phyloP scores from a whole-genome alignment of 108 stramenopile species.

The Cyclostephanos tholiformis region DNA sequence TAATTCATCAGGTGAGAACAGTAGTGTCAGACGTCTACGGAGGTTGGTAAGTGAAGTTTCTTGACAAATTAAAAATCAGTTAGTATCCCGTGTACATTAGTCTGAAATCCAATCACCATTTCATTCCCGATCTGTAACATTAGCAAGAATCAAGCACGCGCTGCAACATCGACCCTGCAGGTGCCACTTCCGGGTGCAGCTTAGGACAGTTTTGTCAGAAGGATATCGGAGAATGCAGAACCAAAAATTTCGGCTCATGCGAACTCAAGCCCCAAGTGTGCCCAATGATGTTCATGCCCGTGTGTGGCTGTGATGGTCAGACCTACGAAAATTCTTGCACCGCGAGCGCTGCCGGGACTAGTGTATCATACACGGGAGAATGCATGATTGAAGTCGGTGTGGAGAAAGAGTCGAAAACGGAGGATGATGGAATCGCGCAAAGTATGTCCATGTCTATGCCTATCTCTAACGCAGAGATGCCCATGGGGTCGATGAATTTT shows the following conservation, averaged over 20 bases:
- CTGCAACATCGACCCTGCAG: background rate
- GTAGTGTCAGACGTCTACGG: background rate
- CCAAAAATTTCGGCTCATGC: constrained; percentile 2
- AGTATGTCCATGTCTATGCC: background rate
- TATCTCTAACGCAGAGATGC: background rate
- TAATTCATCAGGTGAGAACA: background rate
- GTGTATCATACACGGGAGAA: background rate
- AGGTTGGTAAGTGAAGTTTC: background rate
- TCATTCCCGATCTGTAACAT: background rate
- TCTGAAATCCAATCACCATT: background rate
- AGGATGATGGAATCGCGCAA: background rate
- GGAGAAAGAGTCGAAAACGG: background rate
- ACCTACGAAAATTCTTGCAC: background rate
- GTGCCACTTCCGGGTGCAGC: background rate
- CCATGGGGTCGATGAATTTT: background rate
- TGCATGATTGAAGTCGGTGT: background rate
- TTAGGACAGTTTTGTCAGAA: background rate
- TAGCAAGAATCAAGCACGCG: background rate
- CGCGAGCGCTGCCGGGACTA: background rate
- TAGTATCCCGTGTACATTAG: background rate
- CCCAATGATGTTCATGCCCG: background rate
- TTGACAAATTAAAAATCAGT: background rate
- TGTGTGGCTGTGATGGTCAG: constrained; percentile 15
- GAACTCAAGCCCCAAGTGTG: background rate
- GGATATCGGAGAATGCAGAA: constrained; percentile 7